Percentiles rank a stretch among this genome's conserved stretches.
Evolutionary conservation across 2,329 filamentous ascomycete genomes (phyloP).

Genomic region (Nemania sp.): DNA sequence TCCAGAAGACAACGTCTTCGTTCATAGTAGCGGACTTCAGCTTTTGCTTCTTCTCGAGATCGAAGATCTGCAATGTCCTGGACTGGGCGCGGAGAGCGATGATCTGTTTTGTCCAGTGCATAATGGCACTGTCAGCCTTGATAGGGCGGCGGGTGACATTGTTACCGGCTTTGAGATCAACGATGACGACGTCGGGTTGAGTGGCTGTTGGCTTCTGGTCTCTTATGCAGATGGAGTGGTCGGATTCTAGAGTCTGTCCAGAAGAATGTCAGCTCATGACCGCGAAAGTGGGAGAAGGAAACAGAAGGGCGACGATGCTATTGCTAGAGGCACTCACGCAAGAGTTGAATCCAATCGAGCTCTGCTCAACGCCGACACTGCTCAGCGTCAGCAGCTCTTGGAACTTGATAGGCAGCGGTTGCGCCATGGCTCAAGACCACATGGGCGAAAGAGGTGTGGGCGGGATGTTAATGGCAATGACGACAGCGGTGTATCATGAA

Average conservation of each 20-base stretch:
- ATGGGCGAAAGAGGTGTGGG: constrained; percentile 31
- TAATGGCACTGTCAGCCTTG: constrained; percentile 99
- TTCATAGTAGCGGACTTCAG: constrained; percentile 96
- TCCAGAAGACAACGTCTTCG: constrained; percentile 98
- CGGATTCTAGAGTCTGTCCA: constrained; percentile 92
- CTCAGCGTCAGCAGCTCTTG: constrained; percentile 80
- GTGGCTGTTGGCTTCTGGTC: constrained; percentile 87
- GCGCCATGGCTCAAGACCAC: constrained; percentile 54
- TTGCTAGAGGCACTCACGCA: constrained; percentile 59
- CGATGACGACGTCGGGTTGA: constrained; percentile 91
- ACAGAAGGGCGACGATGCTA: constrained; percentile 43
- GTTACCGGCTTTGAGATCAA: constrained; percentile 97
- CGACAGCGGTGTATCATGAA: neutral
- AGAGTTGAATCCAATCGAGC: constrained; percentile 79
- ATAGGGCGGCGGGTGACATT: constrained; percentile 93
- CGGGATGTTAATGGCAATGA: constrained; percentile 13
- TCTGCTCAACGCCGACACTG: constrained; percentile 52
- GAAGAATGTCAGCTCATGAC: constrained; percentile 30
- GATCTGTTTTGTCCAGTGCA: constrained; percentile 97
- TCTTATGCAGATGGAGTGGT: constrained; percentile 93
- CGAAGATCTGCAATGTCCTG: constrained; percentile 96
- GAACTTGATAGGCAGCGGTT: constrained; percentile 85
- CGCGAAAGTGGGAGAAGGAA: neutral
- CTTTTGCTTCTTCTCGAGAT: constrained; percentile 90
- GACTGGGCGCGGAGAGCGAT: constrained; percentile 96